Evolutionary conservation across 306 rosid genomes (phyloP).

Genomic region (Corylus americana): DNA sequence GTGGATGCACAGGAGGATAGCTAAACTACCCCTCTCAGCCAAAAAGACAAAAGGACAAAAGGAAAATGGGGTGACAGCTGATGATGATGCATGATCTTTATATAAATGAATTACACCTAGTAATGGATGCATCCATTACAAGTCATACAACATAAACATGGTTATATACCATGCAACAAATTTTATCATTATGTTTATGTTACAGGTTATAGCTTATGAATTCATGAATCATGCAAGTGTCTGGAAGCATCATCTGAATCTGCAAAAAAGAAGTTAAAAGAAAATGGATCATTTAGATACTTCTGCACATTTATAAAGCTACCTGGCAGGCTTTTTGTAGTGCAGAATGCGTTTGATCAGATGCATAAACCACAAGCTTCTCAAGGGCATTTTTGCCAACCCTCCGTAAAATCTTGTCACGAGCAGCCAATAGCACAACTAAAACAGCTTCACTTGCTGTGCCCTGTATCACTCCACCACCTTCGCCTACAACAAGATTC

Average conservation of each 20-base stretch:
- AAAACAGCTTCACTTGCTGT: conserved; percentile 95
- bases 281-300: neutral
- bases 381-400: conserved; percentile 60
- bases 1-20: neutral
- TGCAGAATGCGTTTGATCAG: conserved; percentile 87
- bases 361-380: conserved; percentile 82
- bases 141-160: neutral
- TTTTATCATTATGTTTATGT: neutral
- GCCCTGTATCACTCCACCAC: conserved; percentile 97
- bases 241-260: neutral
- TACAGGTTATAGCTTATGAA: neutral
- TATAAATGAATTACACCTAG: neutral
- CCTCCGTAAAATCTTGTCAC: conserved; percentile 59
- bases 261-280: neutral
- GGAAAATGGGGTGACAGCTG: neutral
- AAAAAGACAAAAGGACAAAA: neutral
- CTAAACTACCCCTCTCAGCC: neutral
- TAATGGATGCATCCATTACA: neutral
- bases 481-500: conserved; percentile 61
- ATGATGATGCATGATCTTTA: neutral
- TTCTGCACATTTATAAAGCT: conserved; percentile 22
- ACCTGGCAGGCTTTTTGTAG: conserved; percentile 94
- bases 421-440: conserved; percentile 94
- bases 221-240: neutral
- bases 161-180: neutral